phyloP scores from a whole-genome alignment of 805 yeast genomes.

The Ogataea chonburiensis region DNA sequence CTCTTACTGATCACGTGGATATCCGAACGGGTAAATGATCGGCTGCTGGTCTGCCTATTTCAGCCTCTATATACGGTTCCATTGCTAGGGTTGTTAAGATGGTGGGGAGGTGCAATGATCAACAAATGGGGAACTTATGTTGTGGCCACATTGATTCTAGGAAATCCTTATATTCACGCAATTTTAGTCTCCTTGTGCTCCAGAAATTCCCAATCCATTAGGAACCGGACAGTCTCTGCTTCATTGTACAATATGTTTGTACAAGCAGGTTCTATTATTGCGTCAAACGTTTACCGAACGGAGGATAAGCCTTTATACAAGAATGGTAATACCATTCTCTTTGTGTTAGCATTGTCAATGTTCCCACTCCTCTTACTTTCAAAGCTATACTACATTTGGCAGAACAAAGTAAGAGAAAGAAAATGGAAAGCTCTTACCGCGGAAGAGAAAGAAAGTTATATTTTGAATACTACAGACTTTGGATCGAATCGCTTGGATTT shows the following conservation, averaged over 20 bases:
- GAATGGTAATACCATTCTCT: slow-evolving; percentile 50
- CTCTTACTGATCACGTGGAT: slow-evolving; percentile 38
- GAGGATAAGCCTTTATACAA: slow-evolving; percentile 61
- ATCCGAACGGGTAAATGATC: slow-evolving; percentile 36
- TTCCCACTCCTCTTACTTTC: slow-evolving; percentile 30
- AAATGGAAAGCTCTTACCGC: slow-evolving; percentile 51
- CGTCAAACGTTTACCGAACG: slow-evolving; percentile 54
- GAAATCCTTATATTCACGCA: slow-evolving; percentile 52
- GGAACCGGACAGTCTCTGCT: slow-evolving; percentile 63
- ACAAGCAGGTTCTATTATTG: slow-evolving; percentile 55
- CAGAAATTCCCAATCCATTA: slow-evolving; percentile 57
- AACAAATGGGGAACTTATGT: slow-evolving; percentile 31
- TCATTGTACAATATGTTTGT: slow-evolving; percentile 64
- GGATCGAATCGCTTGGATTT: slow-evolving; percentile 61
- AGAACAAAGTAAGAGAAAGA: slow-evolving; percentile 44
- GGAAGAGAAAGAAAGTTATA: slow-evolving; percentile 51
- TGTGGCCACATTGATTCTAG: slow-evolving; percentile 32
- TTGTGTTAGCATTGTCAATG: slow-evolving; percentile 34
- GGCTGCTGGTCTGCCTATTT: slow-evolving; percentile 22
- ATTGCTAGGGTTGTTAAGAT: slow-evolving; percentile 27
- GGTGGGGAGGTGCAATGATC: slow-evolving; percentile 29
- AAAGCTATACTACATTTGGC: slow-evolving; percentile 39
- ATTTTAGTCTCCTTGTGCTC: slow-evolving; percentile 61
- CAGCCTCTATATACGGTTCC: slow-evolving; percentile 31
- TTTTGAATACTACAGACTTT: slow-evolving; percentile 43